Evolutionary conservation across 176 grass and related monocot species (phyloP).

Genomic region (Carex parvula): DNA sequence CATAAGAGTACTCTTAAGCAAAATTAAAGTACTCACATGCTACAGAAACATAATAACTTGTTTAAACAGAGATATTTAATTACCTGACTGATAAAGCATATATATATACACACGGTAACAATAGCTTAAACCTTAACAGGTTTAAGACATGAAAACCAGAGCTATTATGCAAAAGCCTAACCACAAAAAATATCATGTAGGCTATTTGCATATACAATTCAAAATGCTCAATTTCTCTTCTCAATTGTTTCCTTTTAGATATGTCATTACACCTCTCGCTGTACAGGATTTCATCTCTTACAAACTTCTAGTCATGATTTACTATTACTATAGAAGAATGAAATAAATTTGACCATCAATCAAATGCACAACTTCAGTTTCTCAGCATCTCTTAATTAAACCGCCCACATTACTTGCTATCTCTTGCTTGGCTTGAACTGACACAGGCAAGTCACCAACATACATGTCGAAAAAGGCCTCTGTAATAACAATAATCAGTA

Average conservation of each 20-base stretch:
- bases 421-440: slow-evolving; percentile 55
- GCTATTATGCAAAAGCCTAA: slow-evolving; percentile 30
- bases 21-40: neutral
- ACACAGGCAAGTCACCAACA: slow-evolving; percentile 75
- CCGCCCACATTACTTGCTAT: slow-evolving; percentile 68
- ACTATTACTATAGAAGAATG: slow-evolving; percentile 44
- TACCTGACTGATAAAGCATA: neutral
- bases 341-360: slow-evolving; percentile 38
- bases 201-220: slow-evolving; percentile 32
- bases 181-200: slow-evolving; percentile 41
- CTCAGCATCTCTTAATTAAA: slow-evolving; percentile 61
- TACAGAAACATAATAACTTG: neutral
- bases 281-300: slow-evolving; percentile 31
- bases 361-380: neutral
- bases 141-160: neutral
- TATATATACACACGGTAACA: neutral
- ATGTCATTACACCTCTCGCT: slow-evolving; percentile 31
- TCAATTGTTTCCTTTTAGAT: neutral
- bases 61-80: neutral
- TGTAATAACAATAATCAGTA: slow-evolving; percentile 27
- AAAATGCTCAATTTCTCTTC: slow-evolving; percentile 1
- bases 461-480: slow-evolving; percentile 98
- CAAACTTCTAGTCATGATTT: slow-evolving; percentile 23
- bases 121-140: slow-evolving; percentile 4
- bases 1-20: no score